phyloP scores from a whole-genome alignment of 2,329 filamentous ascomycete species.

The Cladobotryum mycophilum region DNA sequence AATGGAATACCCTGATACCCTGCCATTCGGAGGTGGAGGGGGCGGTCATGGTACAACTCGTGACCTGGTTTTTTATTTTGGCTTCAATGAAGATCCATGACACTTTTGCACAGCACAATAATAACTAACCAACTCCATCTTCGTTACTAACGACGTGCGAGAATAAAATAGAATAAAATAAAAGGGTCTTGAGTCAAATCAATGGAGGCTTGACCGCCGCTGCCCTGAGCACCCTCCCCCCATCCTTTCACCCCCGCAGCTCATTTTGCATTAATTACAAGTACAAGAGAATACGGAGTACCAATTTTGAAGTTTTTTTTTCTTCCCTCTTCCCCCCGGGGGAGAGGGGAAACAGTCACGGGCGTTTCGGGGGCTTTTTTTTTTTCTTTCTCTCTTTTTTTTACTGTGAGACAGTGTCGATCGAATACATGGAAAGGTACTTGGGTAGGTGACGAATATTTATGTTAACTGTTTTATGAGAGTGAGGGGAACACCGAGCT shows the following conservation, averaged over 20 bases:
- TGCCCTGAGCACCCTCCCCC: background rate
- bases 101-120: no score
- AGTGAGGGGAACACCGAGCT: background rate
- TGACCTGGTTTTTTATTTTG: no score
- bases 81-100: no score
- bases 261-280: background rate
- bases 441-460: conserved; percentile 4
- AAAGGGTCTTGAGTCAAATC: background rate
- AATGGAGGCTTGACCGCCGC: conserved; percentile 4
- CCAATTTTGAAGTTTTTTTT: background rate
- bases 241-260: no score
- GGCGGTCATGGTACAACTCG: background rate
- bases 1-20: background rate
- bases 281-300: background rate
- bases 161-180: background rate
- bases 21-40: no score
- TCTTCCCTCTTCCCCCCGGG: background rate
- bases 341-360: background rate
- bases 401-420: background rate
- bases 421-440: background rate
- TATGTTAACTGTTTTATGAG: background rate
- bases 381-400: background rate
- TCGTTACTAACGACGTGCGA: no score
- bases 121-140: no score
- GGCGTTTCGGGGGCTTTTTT: background rate